Evolutionary conservation across 2,329 filamentous ascomycete genomes (phyloP), one percentile per base, ranked within the genome.

Genomic region (Capronia americana): DNA sequence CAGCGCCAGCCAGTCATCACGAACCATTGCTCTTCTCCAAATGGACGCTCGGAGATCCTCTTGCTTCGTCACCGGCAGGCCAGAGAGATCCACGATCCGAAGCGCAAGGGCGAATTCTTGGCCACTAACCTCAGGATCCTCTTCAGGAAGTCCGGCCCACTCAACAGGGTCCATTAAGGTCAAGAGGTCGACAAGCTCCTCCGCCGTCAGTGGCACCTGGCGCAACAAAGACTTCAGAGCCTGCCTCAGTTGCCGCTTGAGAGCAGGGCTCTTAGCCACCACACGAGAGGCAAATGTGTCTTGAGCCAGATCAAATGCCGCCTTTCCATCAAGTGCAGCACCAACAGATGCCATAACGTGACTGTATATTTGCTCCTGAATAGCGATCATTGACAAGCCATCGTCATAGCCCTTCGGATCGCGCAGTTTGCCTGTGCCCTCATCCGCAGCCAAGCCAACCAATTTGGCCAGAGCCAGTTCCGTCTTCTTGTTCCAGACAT

Each of bases 401-500:
- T 63, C 53, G 26, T 71, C 68, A 32, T 70, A 69, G 26, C 61
- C 53, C 41, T 66, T 59, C 28, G 55, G n/a, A 56, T 61, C 53
- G 48, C 53, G 56, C 30, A 51, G 59, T 12, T 71, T 90, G 85
- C 61, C 84, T 83, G 63, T 92, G 46, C 75, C 73, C 69, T 84
- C 79, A 63, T 83, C 77, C 61, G 88, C 86, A 17, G 92, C 92
- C 70, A 97, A 79, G 61, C 88, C 84, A 17, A 89, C 87, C 55
- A 99, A 84, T 78, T 97, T 98, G 41, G 92, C 91, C 46, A 99
- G 84, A 66, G 92, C 96, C 28, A 98, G 82, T 78, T 98, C 91
- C 38, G 97, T 91, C 77, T 96, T 95, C 81, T 96, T 96, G 79
- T 88, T 92, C 94, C 94, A 98, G 3, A 95, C 80, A 72, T 93